Base-by-base conservation (phyloP, 768 basidiomycete genomes). In the Boletales sp. region DNA sequence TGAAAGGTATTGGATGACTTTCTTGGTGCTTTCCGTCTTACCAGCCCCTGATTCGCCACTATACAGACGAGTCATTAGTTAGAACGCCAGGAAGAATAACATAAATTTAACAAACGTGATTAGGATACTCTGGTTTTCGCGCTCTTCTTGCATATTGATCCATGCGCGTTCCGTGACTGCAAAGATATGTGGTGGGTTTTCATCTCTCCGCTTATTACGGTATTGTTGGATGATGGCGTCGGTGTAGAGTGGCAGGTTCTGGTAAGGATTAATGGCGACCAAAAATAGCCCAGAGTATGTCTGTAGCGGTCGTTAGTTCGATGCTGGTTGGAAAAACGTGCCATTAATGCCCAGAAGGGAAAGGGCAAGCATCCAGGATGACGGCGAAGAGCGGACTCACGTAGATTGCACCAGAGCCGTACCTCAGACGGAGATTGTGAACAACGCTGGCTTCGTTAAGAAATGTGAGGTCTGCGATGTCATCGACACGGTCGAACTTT, bases 11-110 rank as follows among this genome's bases (percentile, higher is more conserved):
- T 98, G 97, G 47, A 99, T 99, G 61, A 98, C 95, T 64, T 98
- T 98, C 79, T 99, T 98, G 13, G 89, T 90, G 71, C 95, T 98
- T 66, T 98, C 97, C 2, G 97, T 99, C 76, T 98, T 99, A 39
- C 97, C 97, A 4, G 97, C 97, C 32, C 97, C 97, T 8, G 97
- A 98, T 76, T 99, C 97, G 38, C 97, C 97, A 9, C 94, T 97
- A 59, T 0, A 40, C 8, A 18, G 15, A 40, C 39, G n/a, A 43
- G 31, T 8, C 27, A 38, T 64, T 10, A 61, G 55, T 51, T 31
- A 54, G 35, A 31, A 47, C 15, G 45, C 39, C 14, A 40, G 29
- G 12, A 14, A 13, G 46, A 38, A 52, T n/a, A 38, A 44, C 9
- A 32, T 13, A 21, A 42, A 47, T 47, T 38, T 40, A 13, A 78